phyloP scores from a whole-genome alignment of 352 stramenopile species.

The Saprolegnia diclina region DNA sequence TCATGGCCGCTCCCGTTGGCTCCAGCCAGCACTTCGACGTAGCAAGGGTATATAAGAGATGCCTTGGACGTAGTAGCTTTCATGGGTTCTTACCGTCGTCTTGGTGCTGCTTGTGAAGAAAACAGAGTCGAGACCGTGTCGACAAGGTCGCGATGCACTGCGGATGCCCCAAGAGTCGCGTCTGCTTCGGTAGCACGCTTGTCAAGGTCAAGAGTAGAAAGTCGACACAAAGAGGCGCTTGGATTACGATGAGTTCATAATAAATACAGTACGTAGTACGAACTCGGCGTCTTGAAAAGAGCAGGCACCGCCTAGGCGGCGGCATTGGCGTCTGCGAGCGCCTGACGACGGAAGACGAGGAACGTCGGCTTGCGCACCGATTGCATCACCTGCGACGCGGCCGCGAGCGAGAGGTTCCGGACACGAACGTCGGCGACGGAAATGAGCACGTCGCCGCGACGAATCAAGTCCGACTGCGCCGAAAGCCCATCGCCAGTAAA shows the following conservation, averaged over 20 bases:
- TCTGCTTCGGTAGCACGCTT: too few species aligned
- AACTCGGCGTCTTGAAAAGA: not conserved
- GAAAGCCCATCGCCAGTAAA: constrained; percentile 22
- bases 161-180: too few species aligned
- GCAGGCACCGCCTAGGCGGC: not conserved
- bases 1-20: too few species aligned
- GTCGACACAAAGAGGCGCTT: too few species aligned
- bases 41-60: too few species aligned
- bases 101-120: too few species aligned
- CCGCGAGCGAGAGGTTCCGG: constrained; percentile 18
- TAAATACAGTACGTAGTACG: not conserved
- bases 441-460: constrained; percentile 20
- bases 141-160: too few species aligned
- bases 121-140: too few species aligned
- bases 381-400: constrained; percentile 25
- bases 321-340: not conserved
- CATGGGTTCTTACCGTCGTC: too few species aligned
- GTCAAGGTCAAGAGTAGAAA: too few species aligned
- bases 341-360: constrained; percentile 21
- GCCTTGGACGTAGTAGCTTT: too few species aligned
- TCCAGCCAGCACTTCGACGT: too few species aligned
- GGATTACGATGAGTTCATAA: not conserved
- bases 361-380: constrained; percentile 24
- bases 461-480: constrained; percentile 23
- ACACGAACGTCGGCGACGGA: constrained; percentile 15